phyloP scores from a whole-genome alignment of 129 eudicot species.

The Ambrosia artemisiifolia region DNA sequence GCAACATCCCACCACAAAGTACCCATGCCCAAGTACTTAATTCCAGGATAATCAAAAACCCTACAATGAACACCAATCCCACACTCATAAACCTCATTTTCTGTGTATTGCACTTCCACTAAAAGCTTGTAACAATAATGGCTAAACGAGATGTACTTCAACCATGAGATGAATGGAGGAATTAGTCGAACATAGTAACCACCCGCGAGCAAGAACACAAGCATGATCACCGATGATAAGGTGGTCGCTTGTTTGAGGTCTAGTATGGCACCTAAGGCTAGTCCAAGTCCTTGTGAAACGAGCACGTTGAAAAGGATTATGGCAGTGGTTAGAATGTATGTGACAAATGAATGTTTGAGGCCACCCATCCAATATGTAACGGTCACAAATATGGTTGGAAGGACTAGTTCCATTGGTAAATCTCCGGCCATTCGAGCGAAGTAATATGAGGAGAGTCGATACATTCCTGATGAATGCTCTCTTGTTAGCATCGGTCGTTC shows the following conservation, averaged over 20 bases:
- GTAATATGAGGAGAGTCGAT: constrained; percentile 86
- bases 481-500: constrained; percentile 74
- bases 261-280: constrained; percentile 90
- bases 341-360: constrained; percentile 58
- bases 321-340: constrained; percentile 56
- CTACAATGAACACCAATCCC: constrained; percentile 45
- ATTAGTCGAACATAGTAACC: constrained; percentile 89
- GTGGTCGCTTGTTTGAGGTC: constrained; percentile 86
- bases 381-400: constrained; percentile 70
- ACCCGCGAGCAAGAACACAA: constrained; percentile 74
- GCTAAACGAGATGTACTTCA: constrained; percentile 76
- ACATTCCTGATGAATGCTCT: constrained; percentile 84
- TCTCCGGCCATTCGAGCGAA: constrained; percentile 77
- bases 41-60: constrained; percentile 68
- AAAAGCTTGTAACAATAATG: constrained; percentile 84
- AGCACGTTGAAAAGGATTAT: constrained; percentile 77
- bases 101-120: constrained; percentile 65
- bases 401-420: constrained; percentile 88
- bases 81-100: constrained; percentile 71
- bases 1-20: constrained; percentile 63
- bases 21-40: constrained; percentile 53
- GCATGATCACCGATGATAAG: constrained; percentile 77
- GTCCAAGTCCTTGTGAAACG: constrained; percentile 93
- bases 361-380: constrained; percentile 94
- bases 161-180: constrained; percentile 69